A percentile compares a stretch with the other conserved stretches of the same genome.
Conservation (phyloP, 2,329 filamentous ascomycete genomes). For the Alternaria sp. region DNA sequence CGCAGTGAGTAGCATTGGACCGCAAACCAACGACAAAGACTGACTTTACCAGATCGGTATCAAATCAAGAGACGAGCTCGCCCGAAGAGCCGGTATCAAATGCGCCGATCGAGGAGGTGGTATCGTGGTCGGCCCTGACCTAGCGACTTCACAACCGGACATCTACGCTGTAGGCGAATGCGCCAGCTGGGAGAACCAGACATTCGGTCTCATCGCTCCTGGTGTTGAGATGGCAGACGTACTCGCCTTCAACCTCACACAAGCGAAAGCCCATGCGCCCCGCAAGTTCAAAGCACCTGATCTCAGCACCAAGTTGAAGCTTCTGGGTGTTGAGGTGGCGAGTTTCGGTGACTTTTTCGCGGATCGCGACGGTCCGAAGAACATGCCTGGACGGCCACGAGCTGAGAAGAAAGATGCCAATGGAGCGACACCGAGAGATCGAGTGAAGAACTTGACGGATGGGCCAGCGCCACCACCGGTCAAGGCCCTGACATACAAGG, state of each 20-base stretch:
- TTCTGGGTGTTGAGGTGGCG: constrained; percentile 88
- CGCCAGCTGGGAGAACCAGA: constrained; percentile 85
- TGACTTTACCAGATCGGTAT: constrained; percentile 69
- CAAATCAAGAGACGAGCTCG: constrained; percentile 79
- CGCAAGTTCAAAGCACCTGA: constrained; percentile 81
- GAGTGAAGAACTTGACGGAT: constrained; percentile 61
- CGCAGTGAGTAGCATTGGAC: constrained; percentile 58
- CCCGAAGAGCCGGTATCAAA: constrained; percentile 70
- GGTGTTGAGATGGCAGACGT: constrained; percentile 94
- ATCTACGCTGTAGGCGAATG: constrained; percentile 92
- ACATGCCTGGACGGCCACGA: constrained; percentile 66
- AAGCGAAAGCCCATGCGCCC: constrained; percentile 73
- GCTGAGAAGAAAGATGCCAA: constrained; percentile 53
- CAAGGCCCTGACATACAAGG: constrained; percentile 85
- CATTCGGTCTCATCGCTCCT: constrained; percentile 86
- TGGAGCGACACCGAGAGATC: constrained; percentile 44
- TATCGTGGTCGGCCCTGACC: constrained; percentile 70
- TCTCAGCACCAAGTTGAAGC: constrained; percentile 88
- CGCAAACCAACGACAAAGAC: not conserved
- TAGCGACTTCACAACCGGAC: constrained; percentile 73
- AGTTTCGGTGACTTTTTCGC: constrained; percentile 95
- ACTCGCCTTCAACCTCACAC: constrained; percentile 87
- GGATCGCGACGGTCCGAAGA: constrained; percentile 79
- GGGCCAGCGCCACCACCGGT: constrained; percentile 66
- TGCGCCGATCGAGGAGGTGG: constrained; percentile 76